Percentiles rank a stretch among this genome's conserved stretches.
Conservation (phyloP, 1,139 yeast species). For the Magnusiomyces clavatus region DNA sequence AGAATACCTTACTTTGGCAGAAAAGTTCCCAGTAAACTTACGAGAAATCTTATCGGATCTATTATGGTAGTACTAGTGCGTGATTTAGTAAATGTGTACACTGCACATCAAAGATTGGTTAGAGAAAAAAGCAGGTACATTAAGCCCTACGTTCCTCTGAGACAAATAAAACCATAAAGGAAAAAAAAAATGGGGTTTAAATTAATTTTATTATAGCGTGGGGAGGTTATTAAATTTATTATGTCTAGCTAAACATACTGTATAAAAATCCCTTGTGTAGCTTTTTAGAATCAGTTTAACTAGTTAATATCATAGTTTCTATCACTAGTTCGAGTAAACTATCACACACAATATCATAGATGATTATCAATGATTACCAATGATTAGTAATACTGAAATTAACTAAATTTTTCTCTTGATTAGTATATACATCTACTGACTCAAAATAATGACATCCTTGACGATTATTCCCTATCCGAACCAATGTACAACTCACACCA, state of each 20-base stretch:
- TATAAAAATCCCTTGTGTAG: background rate
- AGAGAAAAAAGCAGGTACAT: slow-evolving; percentile 23
- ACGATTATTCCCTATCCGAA: too few relatives aligned
- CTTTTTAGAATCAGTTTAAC: too few relatives aligned
- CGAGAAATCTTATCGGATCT: background rate
- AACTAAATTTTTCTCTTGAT: too few relatives aligned
- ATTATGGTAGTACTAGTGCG: background rate
- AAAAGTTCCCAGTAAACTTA: background rate
- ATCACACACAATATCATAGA: too few relatives aligned
- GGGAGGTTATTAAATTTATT: background rate
- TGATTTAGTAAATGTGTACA: background rate
- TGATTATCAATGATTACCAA: too few relatives aligned
- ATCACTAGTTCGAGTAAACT: too few relatives aligned
- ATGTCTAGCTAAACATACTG: background rate
- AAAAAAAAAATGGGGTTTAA: too few relatives aligned
- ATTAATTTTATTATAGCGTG: background rate
- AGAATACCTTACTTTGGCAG: background rate
- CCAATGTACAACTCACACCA: too few relatives aligned
- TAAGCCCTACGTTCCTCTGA: background rate
- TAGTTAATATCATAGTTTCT: too few relatives aligned
- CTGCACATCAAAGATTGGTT: slow-evolving; percentile 9
- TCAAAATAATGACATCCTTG: too few relatives aligned
- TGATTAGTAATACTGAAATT: too few relatives aligned
- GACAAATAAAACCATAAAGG: background rate
- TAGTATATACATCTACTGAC: too few relatives aligned